Percentiles rank a stretch among this genome's conserved stretches.
These are phyloP conservation scores for Xylaria sp. DNA, from an alignment of 495 filamentous ascomycete species.

Conservation along the genomic window DNA sequence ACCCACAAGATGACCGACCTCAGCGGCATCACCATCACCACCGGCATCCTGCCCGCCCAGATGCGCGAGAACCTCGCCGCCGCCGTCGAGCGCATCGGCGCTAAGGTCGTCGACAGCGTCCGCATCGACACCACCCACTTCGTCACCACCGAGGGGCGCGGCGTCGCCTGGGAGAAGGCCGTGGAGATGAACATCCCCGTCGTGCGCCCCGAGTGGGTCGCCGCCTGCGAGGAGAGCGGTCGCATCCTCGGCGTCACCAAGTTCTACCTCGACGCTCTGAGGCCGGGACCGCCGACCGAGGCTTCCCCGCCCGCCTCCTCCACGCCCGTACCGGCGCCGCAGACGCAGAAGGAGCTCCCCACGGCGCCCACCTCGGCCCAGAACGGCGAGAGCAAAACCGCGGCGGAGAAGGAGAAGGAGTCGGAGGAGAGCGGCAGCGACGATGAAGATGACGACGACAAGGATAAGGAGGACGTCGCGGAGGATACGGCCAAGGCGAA, in stretches of 20 bases:
- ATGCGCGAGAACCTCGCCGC: conserved; percentile 74
- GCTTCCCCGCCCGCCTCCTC: conserved; percentile 36
- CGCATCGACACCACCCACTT: conserved; percentile 99
- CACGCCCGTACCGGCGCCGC: conserved; percentile 29
- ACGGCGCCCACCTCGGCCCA: conserved; percentile 38
- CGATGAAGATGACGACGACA: conserved; percentile 34
- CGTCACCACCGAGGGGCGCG: conserved; percentile 94
- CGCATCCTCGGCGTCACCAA: conserved; percentile 92
- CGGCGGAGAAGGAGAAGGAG: conserved; percentile 29
- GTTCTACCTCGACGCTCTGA: conserved; percentile 86
- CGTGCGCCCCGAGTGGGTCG: conserved; percentile 96
- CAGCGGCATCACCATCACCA: conserved; percentile 92
- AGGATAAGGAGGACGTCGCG: conserved; percentile 40
- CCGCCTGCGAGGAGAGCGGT: conserved; percentile 91
- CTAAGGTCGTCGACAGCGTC: conserved; percentile 87
- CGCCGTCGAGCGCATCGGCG: conserved; percentile 87
- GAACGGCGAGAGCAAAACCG: conserved; percentile 30
- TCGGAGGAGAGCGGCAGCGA: conserved; percentile 37
- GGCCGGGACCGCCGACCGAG: conserved; percentile 44
- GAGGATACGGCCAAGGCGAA: conserved; percentile 42
- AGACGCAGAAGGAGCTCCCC: conserved; percentile 46
- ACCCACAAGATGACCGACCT: conserved; percentile 99
- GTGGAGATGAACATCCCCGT: conserved; percentile 98
- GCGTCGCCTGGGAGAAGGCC: conserved; percentile 91
- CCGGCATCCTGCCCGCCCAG: conserved; percentile 80